These are phyloP conservation scores for Fusarium sp. DNA, from an alignment of 2,329 filamentous ascomycete species.

Conservation along the genomic window DNA sequence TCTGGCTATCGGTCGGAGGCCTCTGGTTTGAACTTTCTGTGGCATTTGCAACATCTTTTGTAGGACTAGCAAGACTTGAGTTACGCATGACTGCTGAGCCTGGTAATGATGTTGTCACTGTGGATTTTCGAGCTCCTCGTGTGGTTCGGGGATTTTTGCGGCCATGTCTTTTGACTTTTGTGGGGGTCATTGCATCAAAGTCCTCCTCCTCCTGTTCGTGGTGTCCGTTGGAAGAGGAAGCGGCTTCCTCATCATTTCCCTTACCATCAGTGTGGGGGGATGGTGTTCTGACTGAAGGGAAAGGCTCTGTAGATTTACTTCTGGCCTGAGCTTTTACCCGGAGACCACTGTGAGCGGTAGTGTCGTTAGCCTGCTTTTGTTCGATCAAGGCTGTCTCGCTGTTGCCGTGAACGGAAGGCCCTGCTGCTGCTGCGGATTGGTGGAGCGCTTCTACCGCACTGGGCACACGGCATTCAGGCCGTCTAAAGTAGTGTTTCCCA, in stretches of 20 bases:
- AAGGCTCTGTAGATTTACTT: slow-evolving; percentile 16
- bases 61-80: slow-evolving; percentile 23
- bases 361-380: background rate
- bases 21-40: background rate
- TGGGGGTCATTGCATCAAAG: slow-evolving; percentile 32
- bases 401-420: slow-evolving; percentile 26
- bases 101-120: slow-evolving; percentile 38
- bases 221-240: background rate
- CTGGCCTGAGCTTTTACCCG: background rate
- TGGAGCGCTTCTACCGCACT: slow-evolving; percentile 45
- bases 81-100: slow-evolving; percentile 32
- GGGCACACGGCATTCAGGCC: background rate
- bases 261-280: background rate
- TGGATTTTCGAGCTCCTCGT: slow-evolving; percentile 5
- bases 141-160: slow-evolving; percentile 26
- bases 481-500: slow-evolving; percentile 44
- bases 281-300: background rate
- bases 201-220: slow-evolving; percentile 13
- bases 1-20: slow-evolving; percentile 14
- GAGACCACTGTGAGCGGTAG: background rate
- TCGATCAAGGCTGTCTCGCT: background rate
- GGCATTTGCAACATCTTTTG: background rate
- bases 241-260: background rate
- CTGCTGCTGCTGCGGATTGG: slow-evolving; percentile 44
- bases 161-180: slow-evolving; percentile 20